Conservation (phyloP, 169 alveolate genomes). For the Plasmodium knowlesi region DNA sequence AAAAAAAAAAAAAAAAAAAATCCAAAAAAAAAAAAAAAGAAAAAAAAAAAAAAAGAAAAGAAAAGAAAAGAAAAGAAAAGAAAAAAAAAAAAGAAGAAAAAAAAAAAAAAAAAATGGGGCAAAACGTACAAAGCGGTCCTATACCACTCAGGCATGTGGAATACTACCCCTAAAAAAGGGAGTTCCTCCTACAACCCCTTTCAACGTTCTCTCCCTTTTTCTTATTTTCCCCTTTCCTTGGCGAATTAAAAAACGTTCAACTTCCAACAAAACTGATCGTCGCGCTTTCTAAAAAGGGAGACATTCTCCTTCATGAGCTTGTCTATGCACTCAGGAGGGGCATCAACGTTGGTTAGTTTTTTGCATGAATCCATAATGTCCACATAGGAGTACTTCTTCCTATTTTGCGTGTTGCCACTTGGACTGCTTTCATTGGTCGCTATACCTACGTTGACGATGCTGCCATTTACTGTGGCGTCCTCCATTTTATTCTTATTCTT, state of each 20-base stretch:
- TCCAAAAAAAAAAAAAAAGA: neutral
- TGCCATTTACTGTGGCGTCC: neutral
- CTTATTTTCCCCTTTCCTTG: neutral
- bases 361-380: slow-evolving; percentile 75
- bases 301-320: slow-evolving; percentile 72
- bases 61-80: neutral
- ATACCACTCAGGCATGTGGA: neutral
- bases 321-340: slow-evolving; percentile 74
- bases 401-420: slow-evolving; percentile 20
- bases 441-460: neutral
- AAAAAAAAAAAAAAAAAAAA: slow-evolving; percentile 13
- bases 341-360: slow-evolving; percentile 51
- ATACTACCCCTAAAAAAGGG: neutral
- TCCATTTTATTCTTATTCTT: slow-evolving; percentile 31
- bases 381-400: slow-evolving; percentile 65
- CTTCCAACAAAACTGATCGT: slow-evolving; percentile 72
- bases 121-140: neutral
- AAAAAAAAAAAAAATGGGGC: neutral
- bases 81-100: neutral
- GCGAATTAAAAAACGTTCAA: slow-evolving; percentile 47
- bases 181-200: neutral
- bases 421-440: neutral
- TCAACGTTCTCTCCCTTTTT: neutral
- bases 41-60: neutral
- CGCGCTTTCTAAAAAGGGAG: slow-evolving; percentile 73